A percentile compares a stretch with the other conserved stretches of the same genome.
Conservation (phyloP, 345 rosid species). For the Theobroma cacao region DNA sequence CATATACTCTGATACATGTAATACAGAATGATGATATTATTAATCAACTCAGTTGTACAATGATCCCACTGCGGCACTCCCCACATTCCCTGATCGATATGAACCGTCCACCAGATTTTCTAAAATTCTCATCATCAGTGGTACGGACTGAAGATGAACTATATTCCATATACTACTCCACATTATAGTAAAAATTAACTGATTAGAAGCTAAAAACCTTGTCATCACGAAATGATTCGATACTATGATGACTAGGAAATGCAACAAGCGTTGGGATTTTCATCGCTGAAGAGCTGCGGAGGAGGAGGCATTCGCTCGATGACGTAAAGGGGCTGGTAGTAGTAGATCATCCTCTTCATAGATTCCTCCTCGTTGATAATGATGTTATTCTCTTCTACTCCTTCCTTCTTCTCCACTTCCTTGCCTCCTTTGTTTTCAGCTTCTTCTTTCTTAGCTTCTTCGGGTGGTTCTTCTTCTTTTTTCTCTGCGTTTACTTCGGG, state of each 20-base stretch:
- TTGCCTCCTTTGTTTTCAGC: slow-evolving; percentile 19
- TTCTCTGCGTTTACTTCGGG: slow-evolving; percentile 31
- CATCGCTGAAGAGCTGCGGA: slow-evolving; percentile 94
- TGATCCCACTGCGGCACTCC: not conserved
- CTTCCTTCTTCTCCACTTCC: slow-evolving; percentile 21
- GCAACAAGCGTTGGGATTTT: slow-evolving; percentile 94
- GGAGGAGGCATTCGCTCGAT: slow-evolving; percentile 79
- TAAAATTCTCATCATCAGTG: slow-evolving; percentile 12
- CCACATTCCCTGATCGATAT: not conserved
- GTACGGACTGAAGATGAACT: not conserved
- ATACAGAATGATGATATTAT: not conserved
- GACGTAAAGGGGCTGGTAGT: slow-evolving; percentile 62
- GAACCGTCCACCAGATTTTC: slow-evolving; percentile 10
- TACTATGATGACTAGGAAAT: slow-evolving; percentile 41
- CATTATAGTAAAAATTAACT: not conserved
- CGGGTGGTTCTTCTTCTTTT: slow-evolving; percentile 30
- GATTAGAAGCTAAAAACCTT: not conserved
- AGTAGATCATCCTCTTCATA: slow-evolving; percentile 58
- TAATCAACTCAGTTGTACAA: slow-evolving; percentile 2
- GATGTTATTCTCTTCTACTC: slow-evolving; percentile 9
- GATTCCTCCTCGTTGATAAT: slow-evolving; percentile 48
- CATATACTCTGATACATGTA: not conserved
- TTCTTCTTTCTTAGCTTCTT: slow-evolving; percentile 22
- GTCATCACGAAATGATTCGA: not conserved
- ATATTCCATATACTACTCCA: slow-evolving; percentile 14